Evolutionary conservation across 2,329 filamentous ascomycete species (phyloP).

Genomic region (Blastomyces silverae): DNA sequence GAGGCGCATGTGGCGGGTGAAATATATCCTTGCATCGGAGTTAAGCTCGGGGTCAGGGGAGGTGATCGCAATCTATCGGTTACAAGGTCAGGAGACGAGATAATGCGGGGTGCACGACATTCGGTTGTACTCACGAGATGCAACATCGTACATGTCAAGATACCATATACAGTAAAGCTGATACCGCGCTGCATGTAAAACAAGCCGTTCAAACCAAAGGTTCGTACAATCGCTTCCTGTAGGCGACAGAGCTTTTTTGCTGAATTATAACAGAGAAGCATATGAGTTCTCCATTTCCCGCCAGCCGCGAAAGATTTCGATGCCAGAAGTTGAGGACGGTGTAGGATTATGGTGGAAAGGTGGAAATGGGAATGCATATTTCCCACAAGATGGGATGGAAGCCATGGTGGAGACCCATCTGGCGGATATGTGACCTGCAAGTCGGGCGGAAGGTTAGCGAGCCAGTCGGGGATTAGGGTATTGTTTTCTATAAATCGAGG

Average conservation of each 20-base stretch:
- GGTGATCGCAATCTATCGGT: conserved; percentile 71
- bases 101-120: conserved; percentile 2
- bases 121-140: conserved; percentile 65
- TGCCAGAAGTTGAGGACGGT: conserved; percentile 75
- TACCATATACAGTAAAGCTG: conserved; percentile 89
- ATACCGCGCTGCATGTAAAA: conserved; percentile 90
- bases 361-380: conserved; percentile 89
- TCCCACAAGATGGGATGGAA: conserved; percentile 78
- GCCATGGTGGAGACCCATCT: conserved; percentile 74
- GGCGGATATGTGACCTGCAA: conserved; percentile 68
- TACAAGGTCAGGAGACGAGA: conserved; percentile 10
- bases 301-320: conserved; percentile 64
- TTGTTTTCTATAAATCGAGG: conserved; percentile 76
- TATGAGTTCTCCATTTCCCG: conserved; percentile 77
- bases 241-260: conserved; percentile 79
- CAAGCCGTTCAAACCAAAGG: conserved; percentile 71
- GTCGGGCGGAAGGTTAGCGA: conserved; percentile 69
- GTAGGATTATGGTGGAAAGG: conserved; percentile 75
- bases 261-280: conserved; percentile 76
- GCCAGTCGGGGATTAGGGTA: conserved; percentile 67
- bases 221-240: conserved; percentile 72
- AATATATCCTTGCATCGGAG: conserved; percentile 76
- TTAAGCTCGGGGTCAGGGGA: conserved; percentile 88
- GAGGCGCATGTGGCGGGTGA: conserved; percentile 88
- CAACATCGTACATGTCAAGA: conserved; percentile 85